Percentiles rank a stretch among this genome's conserved stretches.
These are phyloP conservation scores for Inonotus obliquus DNA, from an alignment of 1,284 basidiomycete genomes.

Conservation along the genomic window DNA sequence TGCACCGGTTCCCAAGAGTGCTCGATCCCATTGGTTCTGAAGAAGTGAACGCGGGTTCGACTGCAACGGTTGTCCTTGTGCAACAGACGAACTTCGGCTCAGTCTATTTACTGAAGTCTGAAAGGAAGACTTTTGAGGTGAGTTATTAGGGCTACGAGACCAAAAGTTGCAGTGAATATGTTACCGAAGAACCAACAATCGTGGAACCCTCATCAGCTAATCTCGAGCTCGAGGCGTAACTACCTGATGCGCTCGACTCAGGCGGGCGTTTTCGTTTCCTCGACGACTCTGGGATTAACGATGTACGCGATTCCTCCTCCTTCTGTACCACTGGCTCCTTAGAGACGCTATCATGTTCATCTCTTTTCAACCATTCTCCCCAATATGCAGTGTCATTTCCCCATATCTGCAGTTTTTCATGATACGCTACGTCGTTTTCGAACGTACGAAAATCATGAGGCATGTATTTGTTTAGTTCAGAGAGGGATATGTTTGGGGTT, in stretches of 20 bases:
- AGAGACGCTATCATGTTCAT: not conserved
- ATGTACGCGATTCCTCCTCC: not conserved
- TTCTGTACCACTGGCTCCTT: not conserved
- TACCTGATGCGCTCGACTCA: not conserved
- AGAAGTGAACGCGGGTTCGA: not conserved
- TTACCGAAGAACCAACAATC: not conserved
- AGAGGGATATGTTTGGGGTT: conserved; percentile 2
- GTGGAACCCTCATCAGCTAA: not conserved
- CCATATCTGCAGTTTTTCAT: conserved; percentile 2
- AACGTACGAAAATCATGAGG: conserved; percentile 12
- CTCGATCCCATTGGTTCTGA: conserved; percentile 5
- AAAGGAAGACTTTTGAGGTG: not conserved
- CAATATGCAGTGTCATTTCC: not conserved
- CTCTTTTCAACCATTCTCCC: conserved; percentile 2
- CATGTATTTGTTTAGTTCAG: not conserved
- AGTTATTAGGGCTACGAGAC: not conserved
- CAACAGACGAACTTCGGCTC: not conserved
- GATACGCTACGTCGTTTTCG: conserved; percentile 11
- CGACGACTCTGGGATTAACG: not conserved
- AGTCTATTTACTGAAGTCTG: not conserved
- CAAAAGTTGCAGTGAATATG: not conserved
- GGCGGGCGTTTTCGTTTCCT: conserved; percentile 4
- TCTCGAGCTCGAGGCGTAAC: not conserved
- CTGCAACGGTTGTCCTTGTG: not conserved
- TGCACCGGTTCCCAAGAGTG: not conserved